Base-by-base conservation (phyloP, 371 early-diverging fungal species). In the Apophysomyces trapeziformis region DNA sequence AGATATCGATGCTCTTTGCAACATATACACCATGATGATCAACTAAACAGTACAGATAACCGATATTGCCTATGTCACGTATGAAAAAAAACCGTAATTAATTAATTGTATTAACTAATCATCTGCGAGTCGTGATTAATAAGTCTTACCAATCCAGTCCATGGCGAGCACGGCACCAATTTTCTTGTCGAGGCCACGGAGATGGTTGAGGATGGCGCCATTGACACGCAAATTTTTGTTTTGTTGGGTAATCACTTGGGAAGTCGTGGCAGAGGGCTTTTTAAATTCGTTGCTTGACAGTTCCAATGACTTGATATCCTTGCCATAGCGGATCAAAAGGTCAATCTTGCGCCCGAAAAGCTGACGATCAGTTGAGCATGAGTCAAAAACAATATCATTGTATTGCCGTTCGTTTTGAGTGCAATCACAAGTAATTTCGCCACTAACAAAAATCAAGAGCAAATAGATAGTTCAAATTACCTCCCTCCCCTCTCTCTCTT, bases 151-250 rank as follows among this genome's bases (percentile, higher is more conserved):
- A 39, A 60, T 60, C 57, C 26, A 63, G 32, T 63, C 64, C 64
- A 63, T 57, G n/a, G 64, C 64, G 57, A 63, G 11, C 5, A 63
- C 8, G 57, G 41, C 12, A 57, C 36, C 57, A 14, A 63, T 63
- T 4, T 14, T 57, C 9, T 63, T 57, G 64, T 41, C 44, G 32
- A 63, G 32, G 14, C 32, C 26, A 63, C 41, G 58, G 18, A 63
- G 64, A 38, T 57, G 64, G 43, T 57, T 63, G 32, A 63, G 64
- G n/a, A 56, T 63, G 39, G 64, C 64, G 14, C 57, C 41, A 38
- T 63, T 63, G 21, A 63, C 64, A 41, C 57, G 64, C 13, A 63
- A n/a, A 18, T 63, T 63, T 57, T 63, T 63, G 41, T 21, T 38
- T 57, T 57, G 64, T 57, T 63, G 64, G 41, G n/a, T 14, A 14